phyloP scores from a whole-genome alignment of 2,329 filamentous ascomycete genomes.

The Lachnellula hyalina region DNA sequence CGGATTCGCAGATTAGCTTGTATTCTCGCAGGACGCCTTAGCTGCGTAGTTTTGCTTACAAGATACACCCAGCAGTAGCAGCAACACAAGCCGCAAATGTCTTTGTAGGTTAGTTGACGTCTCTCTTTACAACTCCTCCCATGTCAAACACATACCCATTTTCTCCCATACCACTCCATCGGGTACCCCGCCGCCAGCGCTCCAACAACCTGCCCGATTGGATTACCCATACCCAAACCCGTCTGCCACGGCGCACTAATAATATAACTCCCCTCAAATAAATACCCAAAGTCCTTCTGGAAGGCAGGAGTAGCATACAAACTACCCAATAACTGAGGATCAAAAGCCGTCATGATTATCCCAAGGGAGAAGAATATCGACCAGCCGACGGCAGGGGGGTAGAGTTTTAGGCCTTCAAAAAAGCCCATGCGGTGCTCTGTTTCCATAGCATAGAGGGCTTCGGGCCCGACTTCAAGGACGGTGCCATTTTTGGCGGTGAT shows the following conservation, averaged over 20 bases:
- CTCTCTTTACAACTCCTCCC: not conserved
- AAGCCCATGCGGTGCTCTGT: slow-evolving; percentile 20
- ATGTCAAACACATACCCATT: not conserved
- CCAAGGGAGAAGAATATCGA: slow-evolving; percentile 23
- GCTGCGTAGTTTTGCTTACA: not conserved
- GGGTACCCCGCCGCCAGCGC: slow-evolving; percentile 44
- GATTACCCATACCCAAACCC: slow-evolving; percentile 23
- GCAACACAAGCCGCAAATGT: slow-evolving; percentile 13
- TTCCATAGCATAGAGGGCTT: not conserved
- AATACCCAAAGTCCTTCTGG: slow-evolving; percentile 16
- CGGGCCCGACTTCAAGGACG: no score
- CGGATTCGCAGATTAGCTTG: not conserved
- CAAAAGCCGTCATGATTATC: slow-evolving; percentile 25
- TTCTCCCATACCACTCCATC: slow-evolving; percentile 21
- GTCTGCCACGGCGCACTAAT: slow-evolving; percentile 26
- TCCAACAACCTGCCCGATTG: slow-evolving; percentile 23
- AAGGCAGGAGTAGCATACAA: slow-evolving; percentile 26
- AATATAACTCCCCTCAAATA: slow-evolving; percentile 17
- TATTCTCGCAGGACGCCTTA: slow-evolving; percentile 32
- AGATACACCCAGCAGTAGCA: not conserved
- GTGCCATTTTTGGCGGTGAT: no score
- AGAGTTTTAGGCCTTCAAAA: slow-evolving; percentile 16
- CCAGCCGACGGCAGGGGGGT: slow-evolving; percentile 23
- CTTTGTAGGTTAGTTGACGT: not conserved
- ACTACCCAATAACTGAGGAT: slow-evolving; percentile 20